Percentiles rank a stretch among this genome's conserved stretches.
These are phyloP conservation scores for Lactuca sativa DNA, from an alignment of 129 eudicot species.

Conservation along the genomic window DNA sequence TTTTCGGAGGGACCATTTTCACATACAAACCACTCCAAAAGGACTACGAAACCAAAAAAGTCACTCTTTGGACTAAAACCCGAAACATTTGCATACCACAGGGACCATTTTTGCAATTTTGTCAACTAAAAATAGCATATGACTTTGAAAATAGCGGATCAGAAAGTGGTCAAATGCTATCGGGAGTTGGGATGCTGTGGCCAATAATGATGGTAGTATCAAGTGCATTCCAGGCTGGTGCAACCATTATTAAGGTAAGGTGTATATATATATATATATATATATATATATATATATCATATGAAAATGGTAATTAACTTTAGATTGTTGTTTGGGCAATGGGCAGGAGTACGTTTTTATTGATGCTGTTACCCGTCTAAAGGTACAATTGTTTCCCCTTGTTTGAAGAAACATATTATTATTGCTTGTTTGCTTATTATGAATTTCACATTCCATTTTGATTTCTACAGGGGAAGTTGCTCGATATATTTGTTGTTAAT, in stretches of 20 bases:
- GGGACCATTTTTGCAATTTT: too few relatives aligned
- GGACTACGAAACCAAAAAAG: too few relatives aligned
- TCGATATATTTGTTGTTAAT: conserved; percentile 95
- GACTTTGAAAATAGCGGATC: conserved; percentile 61
- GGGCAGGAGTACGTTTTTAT: conserved; percentile 77
- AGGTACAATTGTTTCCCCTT: conserved; percentile 43
- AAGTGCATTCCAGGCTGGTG: conserved; percentile 92
- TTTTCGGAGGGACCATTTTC: too few relatives aligned
- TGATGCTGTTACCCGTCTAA: conserved; percentile 64
- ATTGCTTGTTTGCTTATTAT: conserved; percentile 16
- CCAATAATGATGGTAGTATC: conserved; percentile 82
- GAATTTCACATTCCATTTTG: not conserved
- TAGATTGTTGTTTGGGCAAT: conserved; percentile 2
- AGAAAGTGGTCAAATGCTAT: conserved; percentile 66
- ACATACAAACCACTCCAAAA: too few relatives aligned
- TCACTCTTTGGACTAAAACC: too few relatives aligned
- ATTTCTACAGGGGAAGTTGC: conserved; percentile 69
- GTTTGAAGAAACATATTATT: conserved; percentile 4
- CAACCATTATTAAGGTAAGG: conserved; percentile 77
- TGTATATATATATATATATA: not conserved
- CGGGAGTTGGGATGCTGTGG: conserved; percentile 76
- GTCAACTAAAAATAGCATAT: not conserved
- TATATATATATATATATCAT: not conserved
- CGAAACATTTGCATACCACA: too few relatives aligned
- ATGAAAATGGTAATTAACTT: conserved; percentile 13